Evolutionary conservation across 345 rosid species (phyloP).

Genomic region (Rhizophora mangle): DNA sequence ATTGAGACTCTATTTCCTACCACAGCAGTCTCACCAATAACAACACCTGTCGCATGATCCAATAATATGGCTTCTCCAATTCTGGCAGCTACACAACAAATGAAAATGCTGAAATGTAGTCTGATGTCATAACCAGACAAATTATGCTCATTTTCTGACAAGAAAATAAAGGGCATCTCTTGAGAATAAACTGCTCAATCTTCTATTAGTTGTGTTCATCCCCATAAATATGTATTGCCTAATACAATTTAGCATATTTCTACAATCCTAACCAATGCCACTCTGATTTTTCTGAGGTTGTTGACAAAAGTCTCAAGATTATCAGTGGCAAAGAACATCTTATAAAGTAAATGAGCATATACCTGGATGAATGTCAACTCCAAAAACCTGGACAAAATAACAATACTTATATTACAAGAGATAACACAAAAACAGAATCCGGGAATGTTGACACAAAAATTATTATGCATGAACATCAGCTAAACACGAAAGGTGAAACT

Average conservation of each 20-base stretch:
- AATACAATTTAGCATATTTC: not conserved
- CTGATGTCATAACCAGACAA: not conserved
- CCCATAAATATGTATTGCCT: too few relatives aligned
- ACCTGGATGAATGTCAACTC: constrained; percentile 97
- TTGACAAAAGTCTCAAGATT: not conserved
- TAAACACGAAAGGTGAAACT: constrained; percentile 11
- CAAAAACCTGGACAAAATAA: constrained; percentile 61
- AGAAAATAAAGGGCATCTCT: not conserved
- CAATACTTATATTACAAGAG: constrained; percentile 2
- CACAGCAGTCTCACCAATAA: constrained; percentile 89
- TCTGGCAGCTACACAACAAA: constrained; percentile 55
- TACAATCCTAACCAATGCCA: not conserved
- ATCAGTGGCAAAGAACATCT: not conserved
- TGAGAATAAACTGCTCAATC: constrained; percentile 7
- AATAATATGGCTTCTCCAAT: constrained; percentile 83
- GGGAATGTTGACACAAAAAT: not conserved
- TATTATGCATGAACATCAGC: not conserved
- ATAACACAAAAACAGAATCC: constrained; percentile 2
- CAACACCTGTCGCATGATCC: constrained; percentile 92
- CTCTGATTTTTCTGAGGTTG: not conserved
- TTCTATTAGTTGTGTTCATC: not conserved
- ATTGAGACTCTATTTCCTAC: constrained; percentile 74
- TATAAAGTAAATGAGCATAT: constrained; percentile 5
- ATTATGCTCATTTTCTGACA: constrained; percentile 7
- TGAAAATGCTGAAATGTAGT: constrained; percentile 1